phyloP scores from a whole-genome alignment of 1,284 basidiomycete species.

The Termitomyces sp. region DNA sequence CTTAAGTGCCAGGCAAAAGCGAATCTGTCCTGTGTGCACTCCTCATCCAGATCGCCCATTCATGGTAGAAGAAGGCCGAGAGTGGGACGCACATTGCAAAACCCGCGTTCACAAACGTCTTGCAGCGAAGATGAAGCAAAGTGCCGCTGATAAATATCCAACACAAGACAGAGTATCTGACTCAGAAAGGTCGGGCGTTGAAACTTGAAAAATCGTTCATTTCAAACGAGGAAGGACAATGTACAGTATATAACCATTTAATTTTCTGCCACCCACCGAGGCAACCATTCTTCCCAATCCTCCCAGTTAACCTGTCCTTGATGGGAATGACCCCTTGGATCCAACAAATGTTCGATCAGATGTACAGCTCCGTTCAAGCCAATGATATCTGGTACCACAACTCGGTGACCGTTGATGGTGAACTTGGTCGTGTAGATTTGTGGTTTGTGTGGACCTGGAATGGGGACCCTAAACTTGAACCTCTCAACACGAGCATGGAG shows the following conservation, averaged over 20 bases:
- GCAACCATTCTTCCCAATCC: conserved; percentile 54
- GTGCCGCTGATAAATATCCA: neutral
- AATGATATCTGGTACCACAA: conserved; percentile 48
- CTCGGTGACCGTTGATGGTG: conserved; percentile 48
- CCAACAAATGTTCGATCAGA: conserved; percentile 46
- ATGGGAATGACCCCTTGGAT: conserved; percentile 35
- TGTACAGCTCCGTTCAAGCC: conserved; percentile 63
- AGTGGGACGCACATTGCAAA: conserved; percentile 62
- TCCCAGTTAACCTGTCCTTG: conserved; percentile 35
- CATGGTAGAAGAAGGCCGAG: conserved; percentile 66
- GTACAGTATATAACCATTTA: neutral
- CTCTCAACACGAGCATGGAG: conserved; percentile 49
- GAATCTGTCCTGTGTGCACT: conserved; percentile 71
- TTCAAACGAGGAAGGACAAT: neutral
- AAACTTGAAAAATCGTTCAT: neutral
- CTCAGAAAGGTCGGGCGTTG: neutral
- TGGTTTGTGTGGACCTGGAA: conserved; percentile 29
- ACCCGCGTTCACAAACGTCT: conserved; percentile 55
- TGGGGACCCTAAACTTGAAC: conserved; percentile 36
- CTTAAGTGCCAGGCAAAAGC: conserved; percentile 54
- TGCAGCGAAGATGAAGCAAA: conserved; percentile 22
- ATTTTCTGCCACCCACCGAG: conserved; percentile 24
- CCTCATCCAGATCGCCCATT: conserved; percentile 56
- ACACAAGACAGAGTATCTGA: neutral
- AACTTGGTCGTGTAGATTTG: conserved; percentile 40